Conservation (phyloP, 192 early-diverging fungal genomes). For the Umbelopsis sp. region DNA sequence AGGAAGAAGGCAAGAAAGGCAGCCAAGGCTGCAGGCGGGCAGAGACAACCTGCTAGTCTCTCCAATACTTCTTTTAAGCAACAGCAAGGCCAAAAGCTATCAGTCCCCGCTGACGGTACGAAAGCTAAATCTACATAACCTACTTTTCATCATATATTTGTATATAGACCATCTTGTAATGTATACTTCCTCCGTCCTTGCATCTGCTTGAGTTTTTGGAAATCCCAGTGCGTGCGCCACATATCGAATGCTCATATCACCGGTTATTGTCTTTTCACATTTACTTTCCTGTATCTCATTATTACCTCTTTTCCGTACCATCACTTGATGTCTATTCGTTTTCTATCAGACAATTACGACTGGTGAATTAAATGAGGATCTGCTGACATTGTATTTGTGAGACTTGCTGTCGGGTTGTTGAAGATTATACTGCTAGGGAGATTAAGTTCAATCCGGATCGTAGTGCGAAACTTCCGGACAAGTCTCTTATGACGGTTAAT, state of each 20-base stretch:
- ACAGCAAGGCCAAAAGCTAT: background rate
- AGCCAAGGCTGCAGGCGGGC: background rate
- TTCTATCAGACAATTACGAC: too few species aligned
- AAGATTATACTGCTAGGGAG: too few species aligned
- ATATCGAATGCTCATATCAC: background rate
- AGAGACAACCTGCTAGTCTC: background rate
- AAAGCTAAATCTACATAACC: conserved; percentile 1
- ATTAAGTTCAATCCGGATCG: too few species aligned
- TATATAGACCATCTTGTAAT: conserved; percentile 12
- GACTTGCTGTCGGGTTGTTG: too few species aligned
- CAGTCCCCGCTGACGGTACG: background rate
- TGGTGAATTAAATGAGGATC: too few species aligned
- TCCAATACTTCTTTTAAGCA: background rate
- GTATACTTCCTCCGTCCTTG: background rate
- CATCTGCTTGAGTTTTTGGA: background rate
- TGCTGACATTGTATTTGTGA: too few species aligned
- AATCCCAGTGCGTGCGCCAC: background rate
- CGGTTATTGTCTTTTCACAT: background rate
- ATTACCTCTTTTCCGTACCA: too few species aligned
- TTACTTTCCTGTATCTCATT: background rate
- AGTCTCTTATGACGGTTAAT: too few species aligned
- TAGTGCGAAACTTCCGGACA: too few species aligned
- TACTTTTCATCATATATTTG: conserved; percentile 3
- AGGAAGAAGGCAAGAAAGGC: conserved; percentile 46
- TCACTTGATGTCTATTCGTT: too few species aligned